Conservation (phyloP, 495 filamentous ascomycete genomes). For the Penicillium simplicissimum region DNA sequence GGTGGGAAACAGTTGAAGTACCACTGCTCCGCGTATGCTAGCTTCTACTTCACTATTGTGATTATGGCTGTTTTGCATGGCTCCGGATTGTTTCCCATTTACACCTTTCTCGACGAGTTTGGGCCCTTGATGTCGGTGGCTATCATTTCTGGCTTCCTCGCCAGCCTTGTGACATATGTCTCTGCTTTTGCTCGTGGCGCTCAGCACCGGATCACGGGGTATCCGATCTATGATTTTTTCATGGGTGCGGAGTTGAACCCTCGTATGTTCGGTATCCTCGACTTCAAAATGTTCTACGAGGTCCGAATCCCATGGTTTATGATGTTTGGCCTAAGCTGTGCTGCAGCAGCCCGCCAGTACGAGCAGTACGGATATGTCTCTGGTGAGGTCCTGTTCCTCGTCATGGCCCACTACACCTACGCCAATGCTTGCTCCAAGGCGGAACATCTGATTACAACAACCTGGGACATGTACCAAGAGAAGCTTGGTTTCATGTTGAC, state of each 20-base stretch:
- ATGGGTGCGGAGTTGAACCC: constrained; percentile 98
- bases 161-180: constrained; percentile 77
- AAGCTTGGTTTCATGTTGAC: constrained; percentile 99
- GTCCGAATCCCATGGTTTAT: constrained; percentile 96
- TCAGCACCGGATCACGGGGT: constrained; percentile 89
- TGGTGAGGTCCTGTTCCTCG: constrained; percentile 76
- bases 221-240: constrained; percentile 93
- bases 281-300: constrained; percentile 99
- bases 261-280: constrained; percentile 79
- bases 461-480: constrained; percentile 98
- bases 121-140: constrained; percentile 83
- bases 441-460: constrained; percentile 88
- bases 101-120: constrained; percentile 87
- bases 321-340: constrained; percentile 72
- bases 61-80: constrained; percentile 67
- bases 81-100: constrained; percentile 73
- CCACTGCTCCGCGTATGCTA: constrained; percentile 80
- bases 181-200: constrained; percentile 75
- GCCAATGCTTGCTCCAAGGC: constrained; percentile 93
- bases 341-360: constrained; percentile 81
- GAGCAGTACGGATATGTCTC: constrained; percentile 85
- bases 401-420: constrained; percentile 91
- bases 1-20: constrained; percentile 78
- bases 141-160: constrained; percentile 78
- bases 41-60: constrained; percentile 78